Conservation (phyloP, 257 asterid genomes). For the Apocynum venetum region DNA sequence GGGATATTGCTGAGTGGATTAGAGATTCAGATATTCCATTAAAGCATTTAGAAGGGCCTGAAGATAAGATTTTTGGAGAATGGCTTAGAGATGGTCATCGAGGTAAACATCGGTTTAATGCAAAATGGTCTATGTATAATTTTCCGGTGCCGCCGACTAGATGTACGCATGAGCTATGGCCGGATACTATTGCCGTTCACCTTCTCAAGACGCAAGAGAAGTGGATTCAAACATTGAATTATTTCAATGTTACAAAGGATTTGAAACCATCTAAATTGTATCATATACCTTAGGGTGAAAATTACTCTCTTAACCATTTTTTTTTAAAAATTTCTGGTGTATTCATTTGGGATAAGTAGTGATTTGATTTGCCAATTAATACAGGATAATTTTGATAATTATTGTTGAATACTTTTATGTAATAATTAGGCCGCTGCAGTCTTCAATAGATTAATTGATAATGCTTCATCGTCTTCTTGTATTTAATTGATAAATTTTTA, state of each 20-base stretch:
- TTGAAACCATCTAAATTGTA: slow-evolving; percentile 77
- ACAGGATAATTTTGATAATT: not conserved
- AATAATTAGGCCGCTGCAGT: no score
- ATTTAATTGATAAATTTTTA: no score
- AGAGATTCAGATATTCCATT: slow-evolving; percentile 65
- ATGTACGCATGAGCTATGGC: slow-evolving; percentile 87
- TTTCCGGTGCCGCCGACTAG: slow-evolving; percentile 71
- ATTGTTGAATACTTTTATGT: not conserved
- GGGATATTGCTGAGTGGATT: slow-evolving; percentile 91
- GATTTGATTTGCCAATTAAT: not conserved
- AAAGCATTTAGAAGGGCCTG: slow-evolving; percentile 63
- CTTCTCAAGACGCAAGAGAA: slow-evolving; percentile 78
- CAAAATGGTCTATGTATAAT: slow-evolving; percentile 92
- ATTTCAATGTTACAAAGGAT: slow-evolving; percentile 64
- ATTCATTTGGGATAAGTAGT: not conserved
- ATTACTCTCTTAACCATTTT: not conserved
- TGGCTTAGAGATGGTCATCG: slow-evolving; percentile 76
- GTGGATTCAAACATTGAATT: slow-evolving; percentile 76
- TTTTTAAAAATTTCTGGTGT: not conserved
- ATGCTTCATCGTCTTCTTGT: no score
- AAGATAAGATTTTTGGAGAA: slow-evolving; percentile 70
- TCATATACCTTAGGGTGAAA: slow-evolving; percentile 43
- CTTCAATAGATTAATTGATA: no score
- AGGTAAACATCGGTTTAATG: slow-evolving; percentile 71
- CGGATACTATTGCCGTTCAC: slow-evolving; percentile 80